Percentiles rank a stretch among this genome's conserved stretches.
Evolutionary conservation across 169 alveolate genomes (phyloP).

Genomic region (Hammondia hammondi): DNA sequence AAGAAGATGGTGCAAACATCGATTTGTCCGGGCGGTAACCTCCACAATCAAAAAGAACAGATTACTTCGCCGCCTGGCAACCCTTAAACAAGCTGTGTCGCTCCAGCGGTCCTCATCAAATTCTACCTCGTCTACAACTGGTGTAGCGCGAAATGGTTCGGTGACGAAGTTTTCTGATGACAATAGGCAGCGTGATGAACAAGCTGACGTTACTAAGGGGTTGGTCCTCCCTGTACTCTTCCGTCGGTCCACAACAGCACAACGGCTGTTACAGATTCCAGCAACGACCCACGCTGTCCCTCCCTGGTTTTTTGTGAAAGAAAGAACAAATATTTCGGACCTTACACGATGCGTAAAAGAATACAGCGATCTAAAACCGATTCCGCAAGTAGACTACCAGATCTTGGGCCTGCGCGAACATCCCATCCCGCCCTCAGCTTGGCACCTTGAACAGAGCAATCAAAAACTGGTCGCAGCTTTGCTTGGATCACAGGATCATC

Average conservation of each 20-base stretch:
- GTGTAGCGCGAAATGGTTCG: background rate
- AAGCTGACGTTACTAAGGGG: background rate
- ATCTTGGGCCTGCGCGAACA: background rate
- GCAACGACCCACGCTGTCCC: background rate
- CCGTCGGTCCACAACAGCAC: background rate
- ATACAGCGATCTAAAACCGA: background rate
- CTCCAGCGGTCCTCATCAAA: background rate
- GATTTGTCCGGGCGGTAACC: background rate
- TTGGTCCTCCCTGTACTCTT: background rate
- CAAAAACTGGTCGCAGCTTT: background rate
- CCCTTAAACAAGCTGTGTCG: background rate
- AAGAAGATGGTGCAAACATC: background rate
- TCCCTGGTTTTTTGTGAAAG: background rate
- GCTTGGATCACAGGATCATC: background rate
- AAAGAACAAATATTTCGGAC: background rate
- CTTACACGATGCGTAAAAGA: background rate
- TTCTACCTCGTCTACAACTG: background rate
- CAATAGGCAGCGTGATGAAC: background rate
- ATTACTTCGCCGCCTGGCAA: background rate
- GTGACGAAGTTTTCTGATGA: background rate
- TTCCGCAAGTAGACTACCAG: background rate
- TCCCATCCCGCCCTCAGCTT: background rate
- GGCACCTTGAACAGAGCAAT: conserved; percentile 26
- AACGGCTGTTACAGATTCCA: background rate
- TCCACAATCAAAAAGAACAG: background rate